phyloP scores from a whole-genome alignment of 1,139 yeast species.

The Candida smagusa region DNA sequence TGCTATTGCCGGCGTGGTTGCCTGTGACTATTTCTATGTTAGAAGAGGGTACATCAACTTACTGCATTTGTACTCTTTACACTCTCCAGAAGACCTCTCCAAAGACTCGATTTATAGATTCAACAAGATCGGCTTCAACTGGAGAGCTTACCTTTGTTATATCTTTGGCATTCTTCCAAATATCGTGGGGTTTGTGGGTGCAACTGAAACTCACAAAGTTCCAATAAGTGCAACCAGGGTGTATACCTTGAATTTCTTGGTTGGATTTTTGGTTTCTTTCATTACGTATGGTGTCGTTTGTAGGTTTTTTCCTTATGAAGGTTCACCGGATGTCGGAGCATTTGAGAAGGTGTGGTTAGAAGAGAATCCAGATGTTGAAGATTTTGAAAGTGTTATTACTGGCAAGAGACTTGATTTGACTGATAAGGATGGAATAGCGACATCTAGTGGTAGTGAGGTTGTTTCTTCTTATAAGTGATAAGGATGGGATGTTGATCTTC shows the following conservation, averaged over 20 bases:
- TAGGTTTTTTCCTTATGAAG: constrained; percentile 56
- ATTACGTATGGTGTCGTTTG: constrained; percentile 49
- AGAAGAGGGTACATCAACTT: constrained; percentile 69
- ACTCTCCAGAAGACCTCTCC: constrained; percentile 30
- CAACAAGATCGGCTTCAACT: constrained; percentile 62
- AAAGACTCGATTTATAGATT: constrained; percentile 51
- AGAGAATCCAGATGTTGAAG: constrained; percentile 57
- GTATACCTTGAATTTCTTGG: constrained; percentile 69
- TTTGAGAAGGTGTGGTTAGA: constrained; percentile 65
- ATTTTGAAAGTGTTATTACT: constrained; percentile 41
- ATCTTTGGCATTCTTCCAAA: constrained; percentile 75
- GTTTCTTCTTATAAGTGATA: too few species aligned
- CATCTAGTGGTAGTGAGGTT: too few species aligned
- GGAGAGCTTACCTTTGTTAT: constrained; percentile 78
- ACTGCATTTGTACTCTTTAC: constrained; percentile 55
- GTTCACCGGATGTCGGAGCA: constrained; percentile 50
- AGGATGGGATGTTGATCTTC: too few species aligned
- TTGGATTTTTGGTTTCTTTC: constrained; percentile 65
- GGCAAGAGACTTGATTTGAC: too few species aligned
- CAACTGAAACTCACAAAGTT: constrained; percentile 57
- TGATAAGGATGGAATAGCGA: too few species aligned
- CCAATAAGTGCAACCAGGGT: constrained; percentile 76
- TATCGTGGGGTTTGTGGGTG: constrained; percentile 86
- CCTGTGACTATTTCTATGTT: constrained; percentile 72
- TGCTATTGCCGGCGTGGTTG: constrained; percentile 80